Evolutionary conservation across 192 early-diverging fungal genomes (phyloP), one percentile per base, ranked within the genome.

Genomic region (Podila minutissima): DNA sequence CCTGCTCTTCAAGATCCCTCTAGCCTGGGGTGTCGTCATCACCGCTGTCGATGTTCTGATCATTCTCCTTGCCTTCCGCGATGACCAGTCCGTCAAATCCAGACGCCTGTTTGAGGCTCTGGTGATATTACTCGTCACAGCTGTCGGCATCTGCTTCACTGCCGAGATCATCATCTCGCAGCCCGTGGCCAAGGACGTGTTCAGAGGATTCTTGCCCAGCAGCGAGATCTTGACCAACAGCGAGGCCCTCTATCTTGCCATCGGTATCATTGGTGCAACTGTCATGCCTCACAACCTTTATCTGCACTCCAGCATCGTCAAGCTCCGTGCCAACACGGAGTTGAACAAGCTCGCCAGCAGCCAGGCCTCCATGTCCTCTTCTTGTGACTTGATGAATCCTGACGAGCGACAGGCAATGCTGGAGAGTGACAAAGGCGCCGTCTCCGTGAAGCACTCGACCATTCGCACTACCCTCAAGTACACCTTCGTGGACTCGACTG

Each of bases 211-310:
- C 50, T 26, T 94, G 50, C 92, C 93, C 0, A 83, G 74, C 12
- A 49, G 69, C 10, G 83, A 83, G 32, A 75, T 95, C 11, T 87
- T 95, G 60, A 90, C 85, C 0, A 75, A 92, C 32, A 51, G 75
- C 0, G 89, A 84, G 2, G 77, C 83, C 31, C 75, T 96, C 0
- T 96, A 92, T 53, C 64, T 95, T 12, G 86, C 92, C 15, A 91
- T 96, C 61, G 93, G 91, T 62, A 96, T 96, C 61, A 91, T 95
- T 74, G 95, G 95, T 28, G 95, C 95, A 5, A 96, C 94, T 0
- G 93, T 94, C 38, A 95, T 94, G 93, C 94, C 94, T n/a, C 94
- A 95, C 75, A 95, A 95, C 65, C 75, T 96, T 0, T 96, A 92
- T 65, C 78, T 96, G 15, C 95, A 96, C 62, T 93, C 92, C 3